These are phyloP conservation scores for Phytophthora foliorum DNA, from an alignment of 352 stramenopile species.

Conservation along the genomic window DNA sequence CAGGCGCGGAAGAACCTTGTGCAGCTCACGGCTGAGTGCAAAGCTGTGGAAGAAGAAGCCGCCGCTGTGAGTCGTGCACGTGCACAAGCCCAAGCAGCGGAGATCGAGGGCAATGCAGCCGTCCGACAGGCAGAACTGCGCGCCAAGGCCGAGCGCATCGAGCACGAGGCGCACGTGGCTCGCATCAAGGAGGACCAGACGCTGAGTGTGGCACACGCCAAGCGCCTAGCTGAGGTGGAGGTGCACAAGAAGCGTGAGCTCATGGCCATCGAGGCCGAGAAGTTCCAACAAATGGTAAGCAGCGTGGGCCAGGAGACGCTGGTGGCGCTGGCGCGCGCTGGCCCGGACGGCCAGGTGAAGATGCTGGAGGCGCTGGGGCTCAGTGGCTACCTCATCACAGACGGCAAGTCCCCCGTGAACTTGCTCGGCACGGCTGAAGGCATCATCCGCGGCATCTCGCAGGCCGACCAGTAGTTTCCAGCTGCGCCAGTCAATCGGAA, in stretches of 20 bases:
- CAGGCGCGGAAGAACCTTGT: constrained; percentile 82
- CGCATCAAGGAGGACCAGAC: constrained; percentile 72
- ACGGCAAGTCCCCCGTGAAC: constrained; percentile 86
- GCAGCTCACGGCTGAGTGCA: constrained; percentile 77
- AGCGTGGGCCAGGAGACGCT: constrained; percentile 83
- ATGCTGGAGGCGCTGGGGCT: constrained; percentile 81
- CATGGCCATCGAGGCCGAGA: constrained; percentile 81
- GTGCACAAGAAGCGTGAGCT: constrained; percentile 83
- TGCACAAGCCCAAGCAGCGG: constrained; percentile 66
- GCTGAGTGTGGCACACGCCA: constrained; percentile 61
- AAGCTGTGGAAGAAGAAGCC: constrained; percentile 73
- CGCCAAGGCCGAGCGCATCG: constrained; percentile 71
- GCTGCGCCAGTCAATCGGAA: constrained; percentile 8
- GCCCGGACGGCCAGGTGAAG: constrained; percentile 81
- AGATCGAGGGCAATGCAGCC: constrained; percentile 77
- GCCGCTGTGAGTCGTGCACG: constrained; percentile 71
- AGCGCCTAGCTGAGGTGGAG: constrained; percentile 74
- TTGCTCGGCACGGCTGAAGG: constrained; percentile 77
- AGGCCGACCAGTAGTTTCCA: constrained; percentile 29
- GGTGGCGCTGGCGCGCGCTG: constrained; percentile 74
- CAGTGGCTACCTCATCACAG: constrained; percentile 87
- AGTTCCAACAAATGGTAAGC: constrained; percentile 86
- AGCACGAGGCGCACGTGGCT: constrained; percentile 68
- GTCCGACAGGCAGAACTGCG: constrained; percentile 79
- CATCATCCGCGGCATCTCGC: constrained; percentile 79